Evolutionary conservation across 2,329 filamentous ascomycete species (phyloP).

Genomic region (Cladosporium sp.): DNA sequence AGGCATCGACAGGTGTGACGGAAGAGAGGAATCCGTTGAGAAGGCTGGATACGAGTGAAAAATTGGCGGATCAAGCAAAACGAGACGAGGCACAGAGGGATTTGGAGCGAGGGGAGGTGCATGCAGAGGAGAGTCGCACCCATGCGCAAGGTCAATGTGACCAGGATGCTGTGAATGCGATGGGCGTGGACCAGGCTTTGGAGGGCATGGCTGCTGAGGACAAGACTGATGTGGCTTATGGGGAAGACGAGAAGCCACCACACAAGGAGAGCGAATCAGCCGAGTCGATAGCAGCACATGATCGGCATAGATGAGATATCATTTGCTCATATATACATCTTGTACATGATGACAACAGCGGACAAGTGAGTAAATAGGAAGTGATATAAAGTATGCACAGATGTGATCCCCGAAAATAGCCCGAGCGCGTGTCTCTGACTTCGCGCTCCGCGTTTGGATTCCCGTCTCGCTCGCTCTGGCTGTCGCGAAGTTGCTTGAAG

Average conservation of each 20-base stretch:
- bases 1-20: constrained; percentile 36
- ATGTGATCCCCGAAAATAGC: background rate
- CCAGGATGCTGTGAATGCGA: constrained; percentile 30
- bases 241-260: constrained; percentile 22
- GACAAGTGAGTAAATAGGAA: background rate
- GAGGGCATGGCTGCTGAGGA: constrained; percentile 33
- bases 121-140: constrained; percentile 19
- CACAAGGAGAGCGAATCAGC: background rate
- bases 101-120: constrained; percentile 30
- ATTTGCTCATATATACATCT: background rate
- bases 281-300: background rate
- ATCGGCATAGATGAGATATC: background rate
- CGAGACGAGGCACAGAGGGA: constrained; percentile 32
- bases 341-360: background rate
- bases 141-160: constrained; percentile 27
- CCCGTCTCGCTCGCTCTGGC: background rate
- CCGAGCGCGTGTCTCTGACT: no score
- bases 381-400: no score
- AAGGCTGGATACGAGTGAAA: constrained; percentile 27
- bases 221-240: constrained; percentile 26
- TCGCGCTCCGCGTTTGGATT: no score
- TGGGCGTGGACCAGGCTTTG: constrained; percentile 30
- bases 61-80: constrained; percentile 24
- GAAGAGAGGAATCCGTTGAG: constrained; percentile 21
- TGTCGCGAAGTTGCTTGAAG: background rate